Evolutionary conservation across 1,139 yeast genomes (phyloP), one percentile per base, ranked within the genome.

Genomic region (Taiozyma onychis): DNA sequence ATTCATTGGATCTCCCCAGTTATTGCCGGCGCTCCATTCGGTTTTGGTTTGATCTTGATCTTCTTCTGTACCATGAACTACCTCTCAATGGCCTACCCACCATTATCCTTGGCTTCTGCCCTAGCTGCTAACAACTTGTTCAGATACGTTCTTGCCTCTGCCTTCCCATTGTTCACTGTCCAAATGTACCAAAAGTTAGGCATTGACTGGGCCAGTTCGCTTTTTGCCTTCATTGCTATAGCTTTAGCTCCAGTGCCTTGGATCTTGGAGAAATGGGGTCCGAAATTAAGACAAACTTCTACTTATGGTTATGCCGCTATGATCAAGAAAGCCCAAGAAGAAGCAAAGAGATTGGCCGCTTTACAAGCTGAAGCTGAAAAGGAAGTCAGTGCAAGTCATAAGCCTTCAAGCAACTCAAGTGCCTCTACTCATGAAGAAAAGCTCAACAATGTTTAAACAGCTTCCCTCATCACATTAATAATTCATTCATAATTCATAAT

Each of bases 1-100:
- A 80, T 86, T 32, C 95, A 87, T 66, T 88, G 95, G 95, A 81
- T 86, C 72, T 85, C 81, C 16, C 90, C 95, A 13, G 74, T 83
- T 44, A 79, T 86, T 34, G 82, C 93, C 0, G 90, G 89, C 56
- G 75, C 81, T 41, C 85, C 90, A 41, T 86, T 86, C 63, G 91
- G 93, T 1, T 83, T 83, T 62, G 88, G 93, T 2, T 73, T 85
- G 54, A 78, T 86, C 54, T 71, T 85, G 61, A 78, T 88, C 48
- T 88, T 88, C 74, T 87, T 88, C 66, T 72, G 88, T 14, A 80
- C 83, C 43, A 74, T 88, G 63, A 76, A 83, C 51, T 88, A 88
- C 66, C 82, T 88, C 65, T 77, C 88, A 41, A 75, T 82, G 74
- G 68, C 88, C 5, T 88, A 82, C 68, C 95, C 95, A 28, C 88